Conservation (phyloP, 148 eudicot genomes). For the Vaccinium macrocarpon region DNA sequence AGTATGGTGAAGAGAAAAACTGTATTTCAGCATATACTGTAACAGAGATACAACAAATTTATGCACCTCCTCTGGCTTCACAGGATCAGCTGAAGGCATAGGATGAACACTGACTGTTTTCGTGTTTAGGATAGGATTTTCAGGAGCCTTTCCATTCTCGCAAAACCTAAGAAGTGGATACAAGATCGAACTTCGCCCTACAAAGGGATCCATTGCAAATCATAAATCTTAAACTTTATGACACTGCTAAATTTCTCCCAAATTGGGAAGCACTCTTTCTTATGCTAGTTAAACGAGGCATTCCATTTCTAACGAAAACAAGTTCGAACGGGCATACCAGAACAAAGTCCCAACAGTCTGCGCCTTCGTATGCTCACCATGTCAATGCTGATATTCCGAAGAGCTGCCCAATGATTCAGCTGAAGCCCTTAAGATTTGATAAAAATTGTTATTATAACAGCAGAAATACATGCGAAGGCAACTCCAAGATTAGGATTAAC, state of each 20-base stretch:
- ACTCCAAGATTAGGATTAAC: not conserved
- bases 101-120: slow-evolving; percentile 49
- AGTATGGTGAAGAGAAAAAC: not conserved
- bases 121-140: slow-evolving; percentile 27
- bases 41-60: slow-evolving; percentile 5
- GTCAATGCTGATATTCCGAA: slow-evolving; percentile 7
- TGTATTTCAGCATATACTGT: not conserved
- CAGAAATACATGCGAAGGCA: not conserved
- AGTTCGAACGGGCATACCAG: slow-evolving; percentile 32
- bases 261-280: not conserved
- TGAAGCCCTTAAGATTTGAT: not conserved
- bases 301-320: not conserved
- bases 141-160: slow-evolving; percentile 39
- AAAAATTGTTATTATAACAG: not conserved
- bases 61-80: slow-evolving; percentile 45
- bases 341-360: slow-evolving; percentile 41
- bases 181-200: slow-evolving; percentile 50
- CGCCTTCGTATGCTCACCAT: slow-evolving; percentile 61
- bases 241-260: not conserved
- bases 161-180: slow-evolving; percentile 33
- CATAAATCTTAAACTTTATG: not conserved
- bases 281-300: not conserved
- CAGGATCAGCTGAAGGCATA: slow-evolving; percentile 38
- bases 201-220: slow-evolving; percentile 7
- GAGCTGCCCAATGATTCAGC: slow-evolving; percentile 7